These are phyloP conservation scores for Cercospora berteroae DNA, from an alignment of 2,329 filamentous ascomycete genomes.

Conservation along the genomic window DNA sequence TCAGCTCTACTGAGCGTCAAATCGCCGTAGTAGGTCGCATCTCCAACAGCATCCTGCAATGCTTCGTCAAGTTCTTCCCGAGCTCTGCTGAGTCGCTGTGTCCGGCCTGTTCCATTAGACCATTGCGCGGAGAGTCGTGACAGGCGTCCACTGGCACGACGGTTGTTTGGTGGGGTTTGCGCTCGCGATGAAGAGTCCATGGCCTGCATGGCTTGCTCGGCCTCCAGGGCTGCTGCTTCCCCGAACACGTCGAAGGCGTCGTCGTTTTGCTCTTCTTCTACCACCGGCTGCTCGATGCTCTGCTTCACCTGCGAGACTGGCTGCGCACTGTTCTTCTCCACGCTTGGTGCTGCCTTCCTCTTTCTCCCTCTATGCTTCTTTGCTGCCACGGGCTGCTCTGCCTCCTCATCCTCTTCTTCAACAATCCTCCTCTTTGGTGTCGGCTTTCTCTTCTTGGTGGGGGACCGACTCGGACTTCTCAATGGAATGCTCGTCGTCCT, in stretches of 20 bases:
- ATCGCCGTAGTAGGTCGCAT: conserved; percentile 38
- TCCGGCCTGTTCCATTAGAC: conserved; percentile 22
- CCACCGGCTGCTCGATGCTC: conserved; percentile 5
- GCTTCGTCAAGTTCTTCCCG: conserved; percentile 35
- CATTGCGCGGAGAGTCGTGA: conserved; percentile 18
- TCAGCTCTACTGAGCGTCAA: conserved; percentile 50
- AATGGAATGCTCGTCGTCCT: conserved; percentile 44
- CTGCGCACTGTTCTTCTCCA: conserved; percentile 13
- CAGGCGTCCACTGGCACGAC: conserved; percentile 21
- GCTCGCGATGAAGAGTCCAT: conserved; percentile 9
- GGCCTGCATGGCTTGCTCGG: conserved; percentile 11
- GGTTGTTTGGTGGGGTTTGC: conserved; percentile 11
- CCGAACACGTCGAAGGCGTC: neutral
- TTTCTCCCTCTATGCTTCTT: conserved; percentile 23
- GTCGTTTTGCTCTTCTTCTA: neutral
- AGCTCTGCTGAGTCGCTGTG: conserved; percentile 31
- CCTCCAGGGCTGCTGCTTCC: conserved; percentile 1
- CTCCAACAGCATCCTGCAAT: conserved; percentile 33
- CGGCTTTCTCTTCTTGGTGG: conserved; percentile 22
- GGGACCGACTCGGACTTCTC: conserved; percentile 34
- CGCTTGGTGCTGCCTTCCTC: conserved; percentile 34
- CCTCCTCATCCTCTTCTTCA: conserved; percentile 3
- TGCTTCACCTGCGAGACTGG: neutral
- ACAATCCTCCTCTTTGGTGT: conserved; percentile 35
- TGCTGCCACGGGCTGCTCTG: neutral